A percentile compares a stretch with the other conserved stretches of the same genome.
Evolutionary conservation across 2,329 filamentous ascomycete species (phyloP).

Genomic region (Xylaria sp.): DNA sequence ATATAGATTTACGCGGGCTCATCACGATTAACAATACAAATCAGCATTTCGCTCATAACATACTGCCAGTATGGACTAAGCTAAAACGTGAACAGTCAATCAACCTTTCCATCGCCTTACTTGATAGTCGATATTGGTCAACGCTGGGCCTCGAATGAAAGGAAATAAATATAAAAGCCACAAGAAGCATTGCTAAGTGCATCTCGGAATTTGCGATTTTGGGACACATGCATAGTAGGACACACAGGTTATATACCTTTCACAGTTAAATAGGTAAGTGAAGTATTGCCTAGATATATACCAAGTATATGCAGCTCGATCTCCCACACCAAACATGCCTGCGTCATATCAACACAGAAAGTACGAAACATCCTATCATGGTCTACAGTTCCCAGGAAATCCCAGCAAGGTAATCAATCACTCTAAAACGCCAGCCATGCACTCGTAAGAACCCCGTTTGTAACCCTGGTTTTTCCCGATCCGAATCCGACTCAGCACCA

Average conservation of each 20-base stretch:
- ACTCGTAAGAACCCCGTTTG: not conserved
- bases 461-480: not conserved
- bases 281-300: not conserved
- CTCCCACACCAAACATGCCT: not conserved
- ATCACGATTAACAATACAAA: not conserved
- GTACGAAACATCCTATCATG: not conserved
- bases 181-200: not conserved
- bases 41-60: not conserved
- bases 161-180: not conserved
- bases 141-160: too few species aligned
- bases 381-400: not conserved
- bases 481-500: not conserved
- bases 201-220: not conserved
- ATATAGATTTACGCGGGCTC: not conserved
- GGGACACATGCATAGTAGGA: not conserved
- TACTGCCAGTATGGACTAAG: not conserved
- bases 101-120: not conserved
- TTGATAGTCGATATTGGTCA: not conserved
- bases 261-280: not conserved
- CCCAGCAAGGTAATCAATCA: not conserved
- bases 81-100: not conserved
- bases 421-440: conserved; percentile 6
- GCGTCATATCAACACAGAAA: not conserved
- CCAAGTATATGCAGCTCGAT: not conserved
- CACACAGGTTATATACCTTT: too few species aligned